Percentiles rank a stretch among this genome's conserved stretches.
Evolutionary conservation across 164 flowering plant species (phyloP).

Genomic region (Saururus chinensis): DNA sequence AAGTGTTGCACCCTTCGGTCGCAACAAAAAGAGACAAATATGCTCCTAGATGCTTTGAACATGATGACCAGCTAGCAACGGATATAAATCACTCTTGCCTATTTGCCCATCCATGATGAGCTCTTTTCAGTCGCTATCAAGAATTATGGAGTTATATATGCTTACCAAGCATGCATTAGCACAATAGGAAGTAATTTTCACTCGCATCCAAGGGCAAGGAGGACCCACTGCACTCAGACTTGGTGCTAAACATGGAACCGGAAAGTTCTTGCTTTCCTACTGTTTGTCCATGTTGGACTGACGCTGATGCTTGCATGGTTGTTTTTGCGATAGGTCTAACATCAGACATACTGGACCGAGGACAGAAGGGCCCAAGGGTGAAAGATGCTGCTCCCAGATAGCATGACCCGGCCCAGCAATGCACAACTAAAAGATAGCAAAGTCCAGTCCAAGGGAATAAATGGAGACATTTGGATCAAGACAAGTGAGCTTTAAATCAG

Average conservation of each 20-base stretch:
- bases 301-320: background rate
- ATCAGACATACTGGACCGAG: background rate
- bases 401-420: background rate
- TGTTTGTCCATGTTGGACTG: background rate
- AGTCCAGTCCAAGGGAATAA: background rate
- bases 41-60: no score
- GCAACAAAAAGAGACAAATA: no score
- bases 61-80: no score
- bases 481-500: background rate
- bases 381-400: background rate
- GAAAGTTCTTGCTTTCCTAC: background rate
- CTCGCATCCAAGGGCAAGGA: background rate
- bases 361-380: background rate
- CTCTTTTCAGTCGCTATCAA: background rate
- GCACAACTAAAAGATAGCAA: background rate
- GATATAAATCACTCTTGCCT: background rate
- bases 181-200: background rate
- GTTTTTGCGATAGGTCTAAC: background rate
- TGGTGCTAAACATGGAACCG: background rate
- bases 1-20: no score
- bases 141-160: no score
- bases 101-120: background rate
- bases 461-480: background rate
- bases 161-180: background rate
- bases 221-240: background rate